Evolutionary conservation across 2,329 filamentous ascomycete species (phyloP), one percentile per base, ranked within the genome.

Genomic region (Dichotomopilus funicola): DNA sequence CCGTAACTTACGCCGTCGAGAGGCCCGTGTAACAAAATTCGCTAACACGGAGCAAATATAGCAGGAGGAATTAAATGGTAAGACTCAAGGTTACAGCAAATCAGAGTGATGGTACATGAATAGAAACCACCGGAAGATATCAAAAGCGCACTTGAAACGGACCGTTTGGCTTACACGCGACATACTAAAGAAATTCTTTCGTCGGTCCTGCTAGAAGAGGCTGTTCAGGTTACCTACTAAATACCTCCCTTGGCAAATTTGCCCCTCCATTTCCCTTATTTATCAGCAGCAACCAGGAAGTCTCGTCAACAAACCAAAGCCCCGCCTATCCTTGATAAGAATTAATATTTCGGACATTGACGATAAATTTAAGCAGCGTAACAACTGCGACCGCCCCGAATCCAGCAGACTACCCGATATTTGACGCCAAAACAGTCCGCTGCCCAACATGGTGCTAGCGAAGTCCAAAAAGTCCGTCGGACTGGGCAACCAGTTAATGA

Each of bases 401-500:
- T 34, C 11, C 11, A n/a, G 10, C 19, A 27, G 19, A 10, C 34
- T 37, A 13, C 7, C 36, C 12, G 34, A 37, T 44, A 37, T 48
- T 48, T 6, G 7, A 36, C 55, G 43, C 38, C 45, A 47, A 31
- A 40, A 51, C 43, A 37, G 34, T 31, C 10, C 55, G 48, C 46
- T 12, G 56, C 38, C 56, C 63, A 71, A 78, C 65, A 83, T 83
- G 80, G 72, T 74, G 69, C 71, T 78, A 66, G 85, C 94, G 72
- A 99, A 97, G 76, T 96, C 91, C 63, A 97, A 96, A 73, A 95
- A 91, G 74, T 81, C 85, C 66, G 90, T 96, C 67, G 94, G 94
- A 71, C 85, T 99, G 75, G 94, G 94, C 71, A 96, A 96, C 76
- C 85, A 88, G 75, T 83, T 99, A 70, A 99, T 99, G 94, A 97